Evolutionary conservation across 352 stramenopile genomes (phyloP), one percentile per base, ranked within the genome.

Genomic region (Pythium chondricola): DNA sequence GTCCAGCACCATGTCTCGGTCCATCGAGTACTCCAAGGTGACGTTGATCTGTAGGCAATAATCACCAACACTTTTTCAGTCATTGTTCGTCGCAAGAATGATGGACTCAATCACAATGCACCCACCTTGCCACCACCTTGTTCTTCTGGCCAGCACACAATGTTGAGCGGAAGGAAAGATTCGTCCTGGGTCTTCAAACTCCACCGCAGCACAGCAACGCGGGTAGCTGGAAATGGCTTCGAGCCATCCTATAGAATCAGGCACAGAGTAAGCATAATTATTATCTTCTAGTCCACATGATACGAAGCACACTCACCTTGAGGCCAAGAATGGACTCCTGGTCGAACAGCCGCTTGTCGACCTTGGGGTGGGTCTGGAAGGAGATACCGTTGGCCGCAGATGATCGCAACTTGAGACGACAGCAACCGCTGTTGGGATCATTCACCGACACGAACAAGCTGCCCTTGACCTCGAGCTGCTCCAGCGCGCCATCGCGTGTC

Each of bases 311-410:
- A 37, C 30, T 13, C 37, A 74, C 67, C 54, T 88, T 88, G 35
- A 94, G 58, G 26, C 69, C 83, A 22, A 94, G 57, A 7, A 92
- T 68, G 7, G 75, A 88, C 41, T 92, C 77, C 32, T 78, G 70
- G 45, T 94, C 83, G 35, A 91, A 94, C 18, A 94, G 58, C 31
- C 71, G 83, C 72, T 94, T 94, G 72, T 94, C 83, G 38, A 94
- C 70, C 57, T 94, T 94, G 4, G 83, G 83, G 51, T 94, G 83
- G 21, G 83, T 92, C 67, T 78, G 83, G 63, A 92, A 90, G 9
- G 73, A 76, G 33, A 94, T 75, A 36, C 80, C 83, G 29, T 90
- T 85, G 4, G 61, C 72, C 10, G 54, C 66, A 40, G 74, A 81
- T 27, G 69, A 82, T 31, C 65, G 78, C 46, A 94, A 63, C 50